phyloP scores from a whole-genome alignment of 192 early-diverging fungal genomes.

The Coemansia sp. region DNA sequence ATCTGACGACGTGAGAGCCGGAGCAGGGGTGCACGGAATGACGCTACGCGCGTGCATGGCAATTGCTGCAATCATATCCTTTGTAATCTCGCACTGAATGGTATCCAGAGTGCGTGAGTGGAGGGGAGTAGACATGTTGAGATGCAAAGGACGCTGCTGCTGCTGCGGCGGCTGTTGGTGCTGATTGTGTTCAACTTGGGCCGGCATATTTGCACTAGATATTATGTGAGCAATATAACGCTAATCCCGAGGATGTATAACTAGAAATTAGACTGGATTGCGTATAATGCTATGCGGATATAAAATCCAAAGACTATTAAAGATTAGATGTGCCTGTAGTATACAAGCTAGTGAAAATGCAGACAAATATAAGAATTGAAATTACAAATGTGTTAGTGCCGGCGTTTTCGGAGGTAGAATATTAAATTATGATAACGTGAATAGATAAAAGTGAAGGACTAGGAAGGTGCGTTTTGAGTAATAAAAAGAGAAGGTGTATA shows the following conservation, averaged over 20 bases:
- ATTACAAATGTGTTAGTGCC: background rate
- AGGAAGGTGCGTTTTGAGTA: too few relatives aligned
- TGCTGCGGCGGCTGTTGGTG: constrained; percentile 7
- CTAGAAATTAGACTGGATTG: background rate
- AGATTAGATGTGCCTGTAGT: background rate
- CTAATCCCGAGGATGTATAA: too few relatives aligned
- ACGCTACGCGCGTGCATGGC: constrained; percentile 58
- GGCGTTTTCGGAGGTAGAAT: background rate
- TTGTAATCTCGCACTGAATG: constrained; percentile 51
- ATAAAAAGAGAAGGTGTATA: background rate
- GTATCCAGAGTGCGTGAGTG: constrained; percentile 38
- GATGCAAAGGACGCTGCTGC: constrained; percentile 27
- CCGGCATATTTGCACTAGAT: constrained; percentile 14
- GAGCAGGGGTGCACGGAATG: constrained; percentile 59
- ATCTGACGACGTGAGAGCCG: constrained; percentile 15
- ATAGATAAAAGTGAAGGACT: background rate
- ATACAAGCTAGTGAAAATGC: background rate
- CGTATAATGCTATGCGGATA: background rate
- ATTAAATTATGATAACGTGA: background rate
- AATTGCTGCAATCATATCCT: constrained; percentile 57
- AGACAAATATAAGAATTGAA: background rate
- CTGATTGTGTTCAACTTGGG: constrained; percentile 21
- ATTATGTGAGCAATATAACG: background rate
- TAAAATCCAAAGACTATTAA: background rate
- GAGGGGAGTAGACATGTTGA: constrained; percentile 48